phyloP scores from a whole-genome alignment of 2,329 filamentous ascomycete genomes.

The Pleoardoris graminearum region DNA sequence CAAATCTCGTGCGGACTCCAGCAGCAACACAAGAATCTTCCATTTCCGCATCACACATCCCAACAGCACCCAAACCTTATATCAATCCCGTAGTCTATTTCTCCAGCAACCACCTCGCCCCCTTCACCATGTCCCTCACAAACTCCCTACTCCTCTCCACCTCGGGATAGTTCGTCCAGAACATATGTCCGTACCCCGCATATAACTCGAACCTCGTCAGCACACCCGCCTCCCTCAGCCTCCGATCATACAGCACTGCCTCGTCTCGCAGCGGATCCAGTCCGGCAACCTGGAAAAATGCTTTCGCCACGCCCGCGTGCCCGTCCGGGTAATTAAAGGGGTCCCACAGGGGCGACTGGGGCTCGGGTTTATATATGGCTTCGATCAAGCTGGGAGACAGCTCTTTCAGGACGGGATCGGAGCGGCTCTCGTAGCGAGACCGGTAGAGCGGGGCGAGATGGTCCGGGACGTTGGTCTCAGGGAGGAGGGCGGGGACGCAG shows the following conservation, averaged over 20 bases:
- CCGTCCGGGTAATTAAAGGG: conserved; percentile 39
- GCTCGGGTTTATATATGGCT: conserved; percentile 32
- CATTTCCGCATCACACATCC: too few relatives aligned
- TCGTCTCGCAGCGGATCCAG: conserved; percentile 56
- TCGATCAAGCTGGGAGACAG: conserved; percentile 18
- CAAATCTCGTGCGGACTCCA: too few relatives aligned
- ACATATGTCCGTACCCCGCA: conserved; percentile 49
- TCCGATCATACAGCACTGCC: conserved; percentile 51
- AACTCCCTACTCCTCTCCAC: conserved; percentile 26
- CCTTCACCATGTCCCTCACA: conserved; percentile 32
- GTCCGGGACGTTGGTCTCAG: conserved; percentile 46
- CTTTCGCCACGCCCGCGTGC: conserved; percentile 49
- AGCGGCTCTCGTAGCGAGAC: conserved; percentile 37
- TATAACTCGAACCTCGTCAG: conserved; percentile 51
- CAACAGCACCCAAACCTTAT: too few relatives aligned
- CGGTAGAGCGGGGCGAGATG: conserved; percentile 47
- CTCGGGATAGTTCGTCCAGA: conserved; percentile 42
- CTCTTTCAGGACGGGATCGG: conserved; percentile 30
- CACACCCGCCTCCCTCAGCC: conserved; percentile 43
- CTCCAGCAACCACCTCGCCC: conserved; percentile 37
- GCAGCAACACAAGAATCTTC: too few relatives aligned
- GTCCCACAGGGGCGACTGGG: conserved; percentile 32
- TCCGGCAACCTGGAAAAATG: conserved; percentile 55
- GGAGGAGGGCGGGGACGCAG: conserved; percentile 52
- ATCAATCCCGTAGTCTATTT: not conserved